These are phyloP conservation scores for Zalerion maritima DNA, from an alignment of 495 filamentous ascomycete species.

Conservation along the genomic window DNA sequence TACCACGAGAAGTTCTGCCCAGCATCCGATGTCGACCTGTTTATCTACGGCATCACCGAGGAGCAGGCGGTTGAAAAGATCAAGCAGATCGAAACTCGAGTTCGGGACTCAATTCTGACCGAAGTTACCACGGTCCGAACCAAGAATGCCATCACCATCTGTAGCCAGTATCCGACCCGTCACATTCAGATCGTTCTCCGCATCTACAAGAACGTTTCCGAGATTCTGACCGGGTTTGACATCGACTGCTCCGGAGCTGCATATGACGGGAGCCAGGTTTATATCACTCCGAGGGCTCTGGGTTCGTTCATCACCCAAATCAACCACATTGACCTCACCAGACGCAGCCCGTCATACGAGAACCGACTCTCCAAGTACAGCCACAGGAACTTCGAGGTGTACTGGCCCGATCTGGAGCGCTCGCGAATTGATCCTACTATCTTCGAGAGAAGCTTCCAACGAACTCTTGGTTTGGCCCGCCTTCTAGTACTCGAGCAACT, in stretches of 20 bases:
- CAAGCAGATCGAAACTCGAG: slow-evolving; percentile 52
- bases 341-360: slow-evolving; percentile 73
- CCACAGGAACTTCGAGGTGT: slow-evolving; percentile 68
- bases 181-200: slow-evolving; percentile 77
- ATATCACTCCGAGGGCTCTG: slow-evolving; percentile 52
- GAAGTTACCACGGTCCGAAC: slow-evolving; percentile 67
- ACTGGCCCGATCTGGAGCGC: slow-evolving; percentile 58
- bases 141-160: slow-evolving; percentile 72
- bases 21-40: slow-evolving; percentile 74
- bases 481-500: slow-evolving; percentile 68
- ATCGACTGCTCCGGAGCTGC: slow-evolving; percentile 70
- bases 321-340: slow-evolving; percentile 63
- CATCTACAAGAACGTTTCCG: slow-evolving; percentile 63
- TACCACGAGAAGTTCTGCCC: slow-evolving; percentile 68
- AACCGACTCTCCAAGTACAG: slow-evolving; percentile 80
- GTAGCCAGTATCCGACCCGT: slow-evolving; percentile 63
- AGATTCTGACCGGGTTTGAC: slow-evolving; percentile 76
- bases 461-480: slow-evolving; percentile 62
- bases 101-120: slow-evolving; percentile 57
- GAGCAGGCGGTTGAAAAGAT: slow-evolving; percentile 67
- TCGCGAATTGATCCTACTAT: slow-evolving; percentile 67
- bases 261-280: slow-evolving; percentile 66
- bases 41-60: slow-evolving; percentile 63
- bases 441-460: slow-evolving; percentile 60
- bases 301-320: slow-evolving; percentile 64